These are phyloP conservation scores for Aspergillus sclerotiicarbonarius DNA, from an alignment of 495 filamentous ascomycete species.

Conservation along the genomic window DNA sequence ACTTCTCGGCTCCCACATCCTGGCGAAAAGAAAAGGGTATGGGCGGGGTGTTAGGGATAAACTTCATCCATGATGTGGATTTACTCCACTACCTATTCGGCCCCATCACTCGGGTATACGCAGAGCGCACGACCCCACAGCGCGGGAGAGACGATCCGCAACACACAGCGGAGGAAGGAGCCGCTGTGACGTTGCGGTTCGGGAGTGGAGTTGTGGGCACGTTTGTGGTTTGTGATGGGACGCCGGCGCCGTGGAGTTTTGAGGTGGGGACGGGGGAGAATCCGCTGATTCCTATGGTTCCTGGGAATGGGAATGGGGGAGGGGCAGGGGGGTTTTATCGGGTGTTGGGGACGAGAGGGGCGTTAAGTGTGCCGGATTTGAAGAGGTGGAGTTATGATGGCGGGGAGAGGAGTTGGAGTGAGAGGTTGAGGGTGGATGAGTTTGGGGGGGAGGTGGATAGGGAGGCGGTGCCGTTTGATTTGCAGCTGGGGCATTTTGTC, in stretches of 20 bases:
- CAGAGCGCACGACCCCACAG: conserved; percentile 44
- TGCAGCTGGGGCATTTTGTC: conserved; percentile 57
- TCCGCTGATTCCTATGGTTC: conserved; percentile 47
- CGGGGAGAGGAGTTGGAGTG: conserved; percentile 33
- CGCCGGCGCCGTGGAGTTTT: conserved; percentile 52
- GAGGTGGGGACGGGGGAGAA: conserved; percentile 60
- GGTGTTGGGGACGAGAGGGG: conserved; percentile 54
- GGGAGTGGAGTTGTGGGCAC: conserved; percentile 56
- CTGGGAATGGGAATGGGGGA: conserved; percentile 9
- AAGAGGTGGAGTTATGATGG: conserved; percentile 51
- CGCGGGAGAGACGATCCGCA: conserved; percentile 23
- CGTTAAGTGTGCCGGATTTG: conserved; percentile 56
- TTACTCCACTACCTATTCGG: conserved; percentile 58
- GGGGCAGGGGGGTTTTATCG: conserved; percentile 50
- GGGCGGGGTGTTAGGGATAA: conserved; percentile 56
- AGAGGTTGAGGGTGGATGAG: conserved; percentile 28
- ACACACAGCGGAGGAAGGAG: conserved; percentile 56
- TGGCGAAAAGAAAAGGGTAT: conserved; percentile 43
- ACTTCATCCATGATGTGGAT: conserved; percentile 61
- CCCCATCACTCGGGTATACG: conserved; percentile 49
- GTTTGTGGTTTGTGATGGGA: conserved; percentile 54
- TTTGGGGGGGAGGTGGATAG: conserved; percentile 37
- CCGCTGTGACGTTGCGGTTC: conserved; percentile 54
- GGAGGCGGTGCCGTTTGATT: conserved; percentile 49
- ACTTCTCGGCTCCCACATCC: conserved; percentile 47